Evolutionary conservation across 176 grass and related monocot genomes (phyloP).

Genomic region (Eleusine indica): DNA sequence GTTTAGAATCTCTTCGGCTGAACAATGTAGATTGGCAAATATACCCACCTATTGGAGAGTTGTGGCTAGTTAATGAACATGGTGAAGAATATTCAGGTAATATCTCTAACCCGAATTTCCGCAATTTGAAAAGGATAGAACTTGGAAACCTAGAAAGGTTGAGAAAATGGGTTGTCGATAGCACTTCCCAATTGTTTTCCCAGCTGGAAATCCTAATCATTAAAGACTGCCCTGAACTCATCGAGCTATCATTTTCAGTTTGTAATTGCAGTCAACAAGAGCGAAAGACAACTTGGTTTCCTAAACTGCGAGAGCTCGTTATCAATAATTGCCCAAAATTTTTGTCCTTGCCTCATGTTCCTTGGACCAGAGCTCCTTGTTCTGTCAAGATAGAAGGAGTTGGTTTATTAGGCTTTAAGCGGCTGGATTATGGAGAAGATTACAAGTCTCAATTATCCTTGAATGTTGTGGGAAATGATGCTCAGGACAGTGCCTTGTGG

Average conservation of each 20-base stretch:
- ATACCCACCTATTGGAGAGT: not conserved
- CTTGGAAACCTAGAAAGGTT: not conserved
- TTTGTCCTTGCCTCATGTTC: not conserved
- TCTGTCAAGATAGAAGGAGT: no score
- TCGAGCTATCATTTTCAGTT: not conserved
- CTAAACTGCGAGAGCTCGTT: not conserved
- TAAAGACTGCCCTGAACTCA: not conserved
- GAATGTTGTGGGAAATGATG: not conserved
- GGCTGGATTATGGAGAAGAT: no score
- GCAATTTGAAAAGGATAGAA: not conserved
- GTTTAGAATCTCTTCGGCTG: not conserved
- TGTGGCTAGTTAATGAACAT: not conserved
- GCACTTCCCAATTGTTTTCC: not conserved
- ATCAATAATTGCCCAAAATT: not conserved
- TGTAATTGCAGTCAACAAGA: not conserved
- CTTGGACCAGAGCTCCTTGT: not conserved
- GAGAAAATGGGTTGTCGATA: not conserved
- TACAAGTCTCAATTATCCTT: not conserved
- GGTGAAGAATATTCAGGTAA: not conserved
- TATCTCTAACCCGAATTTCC: not conserved
- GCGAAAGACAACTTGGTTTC: not conserved
- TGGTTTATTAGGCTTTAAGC: no score
- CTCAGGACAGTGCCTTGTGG: not conserved
- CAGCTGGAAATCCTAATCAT: not conserved
- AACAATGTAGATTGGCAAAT: not conserved